Conservation (phyloP, 2,329 filamentous ascomycete species). For the Diplodia seriata region DNA sequence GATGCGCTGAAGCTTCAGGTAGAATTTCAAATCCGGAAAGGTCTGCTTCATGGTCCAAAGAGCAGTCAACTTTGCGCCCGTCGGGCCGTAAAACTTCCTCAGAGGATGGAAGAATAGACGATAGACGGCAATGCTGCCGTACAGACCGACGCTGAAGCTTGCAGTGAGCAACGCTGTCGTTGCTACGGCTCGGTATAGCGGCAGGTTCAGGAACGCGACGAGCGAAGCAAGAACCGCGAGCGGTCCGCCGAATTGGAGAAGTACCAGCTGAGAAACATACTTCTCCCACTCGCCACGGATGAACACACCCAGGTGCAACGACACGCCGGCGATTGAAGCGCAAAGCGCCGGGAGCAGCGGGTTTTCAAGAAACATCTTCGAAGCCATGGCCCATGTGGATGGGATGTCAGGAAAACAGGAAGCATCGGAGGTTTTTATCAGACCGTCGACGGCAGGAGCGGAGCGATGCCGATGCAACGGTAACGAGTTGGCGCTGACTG, state of each 20-base stretch:
- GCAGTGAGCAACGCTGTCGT: background rate
- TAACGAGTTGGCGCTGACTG: too few relatives aligned
- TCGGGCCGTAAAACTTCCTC: constrained; percentile 49
- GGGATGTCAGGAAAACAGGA: background rate
- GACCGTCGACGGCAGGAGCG: background rate
- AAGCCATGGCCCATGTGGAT: background rate
- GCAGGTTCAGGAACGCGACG: background rate
- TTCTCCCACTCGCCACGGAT: constrained; percentile 19
- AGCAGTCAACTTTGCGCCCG: constrained; percentile 47
- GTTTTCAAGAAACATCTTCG: background rate
- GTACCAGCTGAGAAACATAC: background rate
- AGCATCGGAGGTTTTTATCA: background rate
- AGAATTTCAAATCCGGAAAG: constrained; percentile 37
- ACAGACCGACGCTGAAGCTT: constrained; percentile 34
- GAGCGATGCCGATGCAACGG: background rate
- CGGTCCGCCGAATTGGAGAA: background rate
- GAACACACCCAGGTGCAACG: background rate
- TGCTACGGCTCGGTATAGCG: background rate
- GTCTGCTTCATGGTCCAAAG: constrained; percentile 45
- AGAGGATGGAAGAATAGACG: constrained; percentile 52
- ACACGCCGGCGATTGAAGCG: background rate
- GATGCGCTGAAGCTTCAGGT: constrained; percentile 39
- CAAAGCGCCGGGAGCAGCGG: background rate
- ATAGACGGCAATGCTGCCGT: constrained; percentile 49
- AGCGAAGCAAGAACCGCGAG: background rate